A percentile compares a stretch with the other conserved stretches of the same genome.
Conservation (phyloP, 2,329 filamentous ascomycete genomes). For the Zymoseptoria crescenta region DNA sequence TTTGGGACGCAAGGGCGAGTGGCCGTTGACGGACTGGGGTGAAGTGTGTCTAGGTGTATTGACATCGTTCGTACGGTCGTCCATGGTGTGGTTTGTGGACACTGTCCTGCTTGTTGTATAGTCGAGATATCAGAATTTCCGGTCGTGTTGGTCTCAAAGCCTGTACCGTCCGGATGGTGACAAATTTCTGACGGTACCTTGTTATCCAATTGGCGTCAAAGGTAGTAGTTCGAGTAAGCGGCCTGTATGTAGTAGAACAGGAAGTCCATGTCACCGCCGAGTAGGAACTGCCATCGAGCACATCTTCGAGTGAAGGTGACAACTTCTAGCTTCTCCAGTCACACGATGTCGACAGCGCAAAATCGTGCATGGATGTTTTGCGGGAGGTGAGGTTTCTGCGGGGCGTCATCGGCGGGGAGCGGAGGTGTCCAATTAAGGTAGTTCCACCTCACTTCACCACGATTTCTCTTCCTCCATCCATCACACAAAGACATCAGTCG, state of each 20-base stretch:
- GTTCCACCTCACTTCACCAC: neutral
- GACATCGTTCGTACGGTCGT: constrained; percentile 26
- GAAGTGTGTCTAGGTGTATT: constrained; percentile 44
- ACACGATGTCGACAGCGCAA: neutral
- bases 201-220: constrained; percentile 11
- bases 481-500: neutral
- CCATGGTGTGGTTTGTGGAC: constrained; percentile 32
- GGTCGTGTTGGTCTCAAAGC: neutral
- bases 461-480: neutral
- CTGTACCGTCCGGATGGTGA: neutral
- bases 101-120: neutral
- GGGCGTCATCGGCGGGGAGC: neutral
- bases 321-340: constrained; percentile 1
- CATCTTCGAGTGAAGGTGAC: neutral
- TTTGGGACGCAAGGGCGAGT: constrained; percentile 42
- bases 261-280: constrained; percentile 23
- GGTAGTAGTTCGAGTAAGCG: constrained; percentile 28
- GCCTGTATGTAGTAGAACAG: constrained; percentile 31
- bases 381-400: neutral
- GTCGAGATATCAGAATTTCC: neutral
- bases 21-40: constrained; percentile 50
- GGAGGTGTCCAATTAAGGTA: neutral
- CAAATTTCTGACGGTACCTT: neutral
- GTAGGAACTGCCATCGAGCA: neutral
- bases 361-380: neutral